Evolutionary conservation across 2,329 filamentous ascomycete genomes (phyloP).

Genomic region (Daldinia sp.): DNA sequence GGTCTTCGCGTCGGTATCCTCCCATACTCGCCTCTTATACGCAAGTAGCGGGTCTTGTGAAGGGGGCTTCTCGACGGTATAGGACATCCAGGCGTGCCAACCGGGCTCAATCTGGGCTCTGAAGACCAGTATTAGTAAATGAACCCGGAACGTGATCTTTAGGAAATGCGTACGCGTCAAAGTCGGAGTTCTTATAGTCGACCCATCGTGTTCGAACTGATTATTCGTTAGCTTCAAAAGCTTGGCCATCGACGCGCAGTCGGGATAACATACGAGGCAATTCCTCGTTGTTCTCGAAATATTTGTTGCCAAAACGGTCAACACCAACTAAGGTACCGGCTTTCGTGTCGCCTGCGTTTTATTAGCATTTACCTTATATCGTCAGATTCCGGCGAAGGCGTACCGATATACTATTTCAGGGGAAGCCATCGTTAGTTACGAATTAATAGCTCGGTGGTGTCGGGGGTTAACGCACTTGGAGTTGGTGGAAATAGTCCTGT

Average conservation of each 20-base stretch:
- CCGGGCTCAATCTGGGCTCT: slow-evolving; percentile 90
- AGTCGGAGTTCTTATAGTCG: slow-evolving; percentile 91
- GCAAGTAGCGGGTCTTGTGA: slow-evolving; percentile 78
- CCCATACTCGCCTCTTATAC: slow-evolving; percentile 78
- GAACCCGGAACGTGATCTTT: not conserved
- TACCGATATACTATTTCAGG: slow-evolving; percentile 67
- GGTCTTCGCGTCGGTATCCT: slow-evolving; percentile 74
- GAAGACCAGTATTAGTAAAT: slow-evolving; percentile 33
- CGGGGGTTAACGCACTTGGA: slow-evolving; percentile 77
- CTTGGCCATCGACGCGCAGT: not conserved
- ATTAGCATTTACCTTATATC: slow-evolving; percentile 24
- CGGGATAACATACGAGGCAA: slow-evolving; percentile 77
- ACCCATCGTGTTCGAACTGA: slow-evolving; percentile 96
- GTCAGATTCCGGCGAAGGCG: slow-evolving; percentile 10
- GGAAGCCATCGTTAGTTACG: slow-evolving; percentile 45
- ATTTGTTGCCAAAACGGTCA: slow-evolving; percentile 97
- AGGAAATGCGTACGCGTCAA: slow-evolving; percentile 71
- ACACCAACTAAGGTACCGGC: slow-evolving; percentile 84
- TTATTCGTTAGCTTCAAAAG: slow-evolving; percentile 24
- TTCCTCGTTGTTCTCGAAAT: slow-evolving; percentile 95
- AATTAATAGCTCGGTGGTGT: slow-evolving; percentile 42
- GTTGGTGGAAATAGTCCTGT: slow-evolving; percentile 90
- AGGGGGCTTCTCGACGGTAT: slow-evolving; percentile 89
- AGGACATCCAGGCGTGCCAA: slow-evolving; percentile 99
- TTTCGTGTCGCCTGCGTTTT: slow-evolving; percentile 87